Conservation (phyloP, 495 filamentous ascomycete genomes). For the Jackrogersella multiformis region DNA sequence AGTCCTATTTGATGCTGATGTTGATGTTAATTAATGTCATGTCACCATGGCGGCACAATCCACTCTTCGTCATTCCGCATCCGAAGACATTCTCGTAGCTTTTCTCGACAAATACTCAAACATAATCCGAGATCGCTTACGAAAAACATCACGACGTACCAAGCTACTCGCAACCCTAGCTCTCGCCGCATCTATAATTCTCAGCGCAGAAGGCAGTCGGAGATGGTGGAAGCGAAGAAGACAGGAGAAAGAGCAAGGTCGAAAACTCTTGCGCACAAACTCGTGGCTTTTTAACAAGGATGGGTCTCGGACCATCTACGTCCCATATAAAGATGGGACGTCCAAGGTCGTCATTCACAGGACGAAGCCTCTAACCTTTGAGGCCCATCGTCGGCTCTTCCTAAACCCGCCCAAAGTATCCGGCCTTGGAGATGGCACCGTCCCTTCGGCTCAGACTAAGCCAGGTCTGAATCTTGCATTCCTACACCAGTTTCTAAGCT, state of each 20-base stretch:
- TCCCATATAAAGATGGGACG: slow-evolving; percentile 86
- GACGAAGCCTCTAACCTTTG: slow-evolving; percentile 94
- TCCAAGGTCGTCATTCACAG: slow-evolving; percentile 90
- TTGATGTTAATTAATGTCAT: no score
- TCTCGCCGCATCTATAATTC: slow-evolving; percentile 78
- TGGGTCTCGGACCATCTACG: slow-evolving; percentile 91
- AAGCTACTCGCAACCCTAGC: slow-evolving; percentile 78
- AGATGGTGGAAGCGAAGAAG: slow-evolving; percentile 74
- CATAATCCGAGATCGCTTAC: slow-evolving; percentile 67
- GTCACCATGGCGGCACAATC: slow-evolving; percentile 84
- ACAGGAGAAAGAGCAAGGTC: slow-evolving; percentile 80
- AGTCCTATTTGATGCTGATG: slow-evolving; percentile 34
- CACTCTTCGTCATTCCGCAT: slow-evolving; percentile 71
- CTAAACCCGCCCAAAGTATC: slow-evolving; percentile 86
- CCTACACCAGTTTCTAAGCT: slow-evolving; percentile 92
- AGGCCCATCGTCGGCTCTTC: slow-evolving; percentile 93
- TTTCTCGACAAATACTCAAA: slow-evolving; percentile 73
- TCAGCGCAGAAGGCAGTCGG: slow-evolving; percentile 76
- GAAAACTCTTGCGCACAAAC: slow-evolving; percentile 84
- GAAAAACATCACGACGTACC: slow-evolving; percentile 70
- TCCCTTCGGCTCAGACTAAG: slow-evolving; percentile 88
- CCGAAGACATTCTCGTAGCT: slow-evolving; percentile 72
- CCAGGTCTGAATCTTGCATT: slow-evolving; percentile 98
- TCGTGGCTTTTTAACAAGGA: slow-evolving; percentile 92
- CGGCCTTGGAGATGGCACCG: slow-evolving; percentile 76